These are phyloP conservation scores for Lactarius akahatsu DNA, from an alignment of 768 basidiomycete species.

Conservation along the genomic window DNA sequence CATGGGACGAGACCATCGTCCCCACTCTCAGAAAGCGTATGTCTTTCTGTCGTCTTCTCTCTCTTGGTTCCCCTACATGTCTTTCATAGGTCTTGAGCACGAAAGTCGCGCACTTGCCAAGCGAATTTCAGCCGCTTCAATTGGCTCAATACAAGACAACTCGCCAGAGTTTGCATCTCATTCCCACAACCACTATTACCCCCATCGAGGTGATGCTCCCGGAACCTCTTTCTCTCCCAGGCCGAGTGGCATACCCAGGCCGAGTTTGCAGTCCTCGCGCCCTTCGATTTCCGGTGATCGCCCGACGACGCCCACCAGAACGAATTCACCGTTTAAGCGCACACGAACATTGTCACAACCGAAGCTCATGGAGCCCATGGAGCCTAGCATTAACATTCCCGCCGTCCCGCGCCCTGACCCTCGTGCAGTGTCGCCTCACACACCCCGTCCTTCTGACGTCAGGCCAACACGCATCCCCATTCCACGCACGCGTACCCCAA, in stretches of 20 bases:
- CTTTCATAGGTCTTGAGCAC: conserved; percentile 63
- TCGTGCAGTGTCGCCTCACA: conserved; percentile 26
- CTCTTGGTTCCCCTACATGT: conserved; percentile 23
- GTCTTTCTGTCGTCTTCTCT: conserved; percentile 19
- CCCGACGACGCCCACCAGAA: conserved; percentile 20
- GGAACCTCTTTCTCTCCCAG: conserved; percentile 34
- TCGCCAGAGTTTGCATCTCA: conserved; percentile 29
- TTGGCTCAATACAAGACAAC: conserved; percentile 54
- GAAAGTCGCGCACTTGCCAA: conserved; percentile 78
- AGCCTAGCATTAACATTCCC: conserved; percentile 37
- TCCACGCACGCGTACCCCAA: conserved; percentile 43
- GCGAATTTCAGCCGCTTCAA: conserved; percentile 73
- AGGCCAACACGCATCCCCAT: conserved; percentile 51
- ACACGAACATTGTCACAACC: conserved; percentile 68
- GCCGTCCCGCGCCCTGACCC: conserved; percentile 37
- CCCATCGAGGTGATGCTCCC: conserved; percentile 29
- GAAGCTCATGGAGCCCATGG: conserved; percentile 45
- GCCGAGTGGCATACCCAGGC: conserved; percentile 50
- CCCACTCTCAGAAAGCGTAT: conserved; percentile 69
- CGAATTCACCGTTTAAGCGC: conserved; percentile 41
- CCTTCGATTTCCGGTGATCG: conserved; percentile 33
- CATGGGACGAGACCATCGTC: conserved; percentile 83
- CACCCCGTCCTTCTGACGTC: conserved; percentile 41
- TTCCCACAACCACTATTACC: conserved; percentile 31
- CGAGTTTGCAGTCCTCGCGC: conserved; percentile 43